phyloP scores from a whole-genome alignment of 768 basidiomycete species.

The Kwoniella europaea region DNA sequence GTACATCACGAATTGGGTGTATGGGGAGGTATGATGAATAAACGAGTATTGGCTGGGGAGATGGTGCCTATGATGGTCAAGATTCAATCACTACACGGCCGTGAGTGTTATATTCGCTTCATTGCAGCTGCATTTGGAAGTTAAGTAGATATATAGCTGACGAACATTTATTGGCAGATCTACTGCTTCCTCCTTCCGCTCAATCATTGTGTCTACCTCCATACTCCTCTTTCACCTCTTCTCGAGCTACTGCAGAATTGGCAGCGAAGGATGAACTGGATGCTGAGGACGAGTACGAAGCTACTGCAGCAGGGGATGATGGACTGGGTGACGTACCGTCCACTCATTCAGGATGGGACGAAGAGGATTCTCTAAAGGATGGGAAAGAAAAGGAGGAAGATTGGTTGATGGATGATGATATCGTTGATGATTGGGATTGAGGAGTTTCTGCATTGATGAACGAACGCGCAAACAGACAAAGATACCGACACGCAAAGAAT shows the following conservation, averaged over 20 bases:
- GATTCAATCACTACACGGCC: slow-evolving; percentile 23
- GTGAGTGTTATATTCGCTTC: slow-evolving; percentile 25
- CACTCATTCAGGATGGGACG: slow-evolving; percentile 34
- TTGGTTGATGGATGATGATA: slow-evolving; percentile 42
- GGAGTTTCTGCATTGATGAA: not conserved
- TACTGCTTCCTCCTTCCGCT: slow-evolving; percentile 36
- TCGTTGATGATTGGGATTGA: slow-evolving; percentile 45
- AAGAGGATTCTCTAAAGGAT: slow-evolving; percentile 11
- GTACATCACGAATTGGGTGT: not conserved
- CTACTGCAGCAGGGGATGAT: slow-evolving; percentile 27
- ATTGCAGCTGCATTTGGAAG: not conserved
- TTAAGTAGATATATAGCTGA: not conserved
- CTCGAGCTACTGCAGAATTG: slow-evolving; percentile 17
- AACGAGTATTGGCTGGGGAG: slow-evolving; percentile 42
- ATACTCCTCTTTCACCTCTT: slow-evolving; percentile 3
- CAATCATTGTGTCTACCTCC: slow-evolving; percentile 36
- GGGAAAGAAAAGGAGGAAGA: slow-evolving; percentile 31
- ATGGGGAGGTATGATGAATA: slow-evolving; percentile 48
- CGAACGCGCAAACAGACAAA: no score
- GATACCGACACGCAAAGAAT: not conserved
- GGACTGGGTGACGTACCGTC: slow-evolving; percentile 12
- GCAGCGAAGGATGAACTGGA: slow-evolving; percentile 23
- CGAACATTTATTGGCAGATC: slow-evolving; percentile 25
- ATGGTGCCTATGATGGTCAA: slow-evolving; percentile 53
- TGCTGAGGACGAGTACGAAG: slow-evolving; percentile 25